phyloP scores from a whole-genome alignment of 1,284 basidiomycete genomes.

The Uromyces viciae-fabae region DNA sequence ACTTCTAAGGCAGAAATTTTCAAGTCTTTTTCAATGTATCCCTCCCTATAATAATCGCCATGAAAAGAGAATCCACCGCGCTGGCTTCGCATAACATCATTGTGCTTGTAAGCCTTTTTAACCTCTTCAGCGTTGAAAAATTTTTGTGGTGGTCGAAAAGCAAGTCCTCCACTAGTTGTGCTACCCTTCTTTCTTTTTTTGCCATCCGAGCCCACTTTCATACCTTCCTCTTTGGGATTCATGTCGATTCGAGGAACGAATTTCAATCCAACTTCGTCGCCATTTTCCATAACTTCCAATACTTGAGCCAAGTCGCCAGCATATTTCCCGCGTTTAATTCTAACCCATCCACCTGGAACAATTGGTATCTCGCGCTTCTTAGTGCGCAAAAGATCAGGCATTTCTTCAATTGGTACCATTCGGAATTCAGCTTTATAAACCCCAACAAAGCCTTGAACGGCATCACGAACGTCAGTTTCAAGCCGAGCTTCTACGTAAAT shows the following conservation, averaged over 20 bases:
- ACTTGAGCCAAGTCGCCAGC: conserved; percentile 92
- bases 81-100: conserved; percentile 64
- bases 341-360: conserved; percentile 85
- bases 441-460: conserved; percentile 84
- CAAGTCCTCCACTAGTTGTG: conserved; percentile 50
- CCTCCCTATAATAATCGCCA: conserved; percentile 87
- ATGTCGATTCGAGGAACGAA: conserved; percentile 96
- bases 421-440: conserved; percentile 76
- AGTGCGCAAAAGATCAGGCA: conserved; percentile 92
- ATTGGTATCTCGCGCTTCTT: conserved; percentile 88
- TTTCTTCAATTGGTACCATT: conserved; percentile 94
- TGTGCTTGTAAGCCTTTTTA: conserved; percentile 75
- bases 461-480: conserved; percentile 77
- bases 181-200: conserved; percentile 65
- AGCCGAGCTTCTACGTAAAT: conserved; percentile 92
- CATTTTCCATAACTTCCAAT: conserved; percentile 85
- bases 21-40: conserved; percentile 95
- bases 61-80: conserved; percentile 77
- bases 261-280: conserved; percentile 86
- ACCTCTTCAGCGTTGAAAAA: conserved; percentile 95
- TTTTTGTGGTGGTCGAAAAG: conserved; percentile 79
- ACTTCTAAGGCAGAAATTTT: conserved; percentile 72
- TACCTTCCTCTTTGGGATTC: conserved; percentile 74
- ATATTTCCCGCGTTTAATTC: conserved; percentile 89
- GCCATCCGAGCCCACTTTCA: conserved; percentile 60